Base-by-base conservation (phyloP, 257 asterid genomes). In the Penstemon eatonii region DNA sequence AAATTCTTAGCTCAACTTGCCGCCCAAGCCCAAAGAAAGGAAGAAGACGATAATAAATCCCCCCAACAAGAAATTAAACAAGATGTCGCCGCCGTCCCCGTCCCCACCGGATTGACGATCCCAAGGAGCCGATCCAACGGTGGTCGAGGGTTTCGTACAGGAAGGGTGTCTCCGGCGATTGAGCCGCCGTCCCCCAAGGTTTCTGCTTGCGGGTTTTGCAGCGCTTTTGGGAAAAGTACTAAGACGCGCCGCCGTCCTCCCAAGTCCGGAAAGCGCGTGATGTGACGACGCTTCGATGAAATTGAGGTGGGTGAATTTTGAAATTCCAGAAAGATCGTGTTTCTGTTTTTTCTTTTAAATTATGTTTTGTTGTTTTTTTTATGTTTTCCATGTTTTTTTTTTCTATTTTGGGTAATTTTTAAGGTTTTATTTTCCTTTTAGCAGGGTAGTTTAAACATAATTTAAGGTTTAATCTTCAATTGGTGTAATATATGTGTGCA, bases 101-200 rank as follows among this genome's bases (percentile, higher is more conserved):
- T 63, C 38, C 12, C 75, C 6, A 65, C 71, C 6, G 87, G 81
- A 69, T 73, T 69, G 49, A 69, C 79, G 67, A 81, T 86, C 69
- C 89, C 68, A 54, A 56, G 87, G 75, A 82, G 77, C 79, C 74
- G 82, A 79, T 82, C 87, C 79, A 74, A 63, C 84, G 83, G 79
- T 54, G 81, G 86, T 15, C 67, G 76, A 5, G 82, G 65, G 0
- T 61, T 45, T 66, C 82, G 84, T 2, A 69, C 82, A 1, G 87
- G 84, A 37, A 76, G 60, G 50, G 80, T 76, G 8, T 61, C 81
- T 25, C 80, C 80, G 67, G 80, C 80, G 47, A 59, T 76, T 5
- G 90, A 85, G 76, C 86, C 86, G 70, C 76, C 78, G 54, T 85
- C 88, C 37, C 90, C 90, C 3, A 85, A 56, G 83, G 75, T 73